Percentiles rank a stretch among this genome's conserved stretches.
phyloP scores from a whole-genome alignment of 768 basidiomycete genomes.

The Mycena rebaudengoi region DNA sequence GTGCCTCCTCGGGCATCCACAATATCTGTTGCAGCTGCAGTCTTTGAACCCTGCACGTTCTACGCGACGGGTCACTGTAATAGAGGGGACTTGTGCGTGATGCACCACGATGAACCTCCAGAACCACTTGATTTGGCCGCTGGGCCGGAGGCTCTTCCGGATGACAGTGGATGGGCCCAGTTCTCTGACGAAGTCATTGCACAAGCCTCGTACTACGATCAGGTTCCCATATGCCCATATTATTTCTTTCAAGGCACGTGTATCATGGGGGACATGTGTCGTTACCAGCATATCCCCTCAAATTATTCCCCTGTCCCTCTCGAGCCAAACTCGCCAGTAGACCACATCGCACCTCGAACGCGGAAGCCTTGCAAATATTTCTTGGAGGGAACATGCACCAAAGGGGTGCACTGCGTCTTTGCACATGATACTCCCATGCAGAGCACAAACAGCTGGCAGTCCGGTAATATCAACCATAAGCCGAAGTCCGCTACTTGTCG shows the following conservation, averaged over 20 bases:
- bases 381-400: neutral
- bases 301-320: too few species aligned
- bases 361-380: constrained; percentile 17
- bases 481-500: neutral
- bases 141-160: neutral
- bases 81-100: constrained; percentile 15
- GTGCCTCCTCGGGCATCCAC: neutral
- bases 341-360: neutral
- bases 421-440: constrained; percentile 13
- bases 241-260: neutral
- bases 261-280: neutral
- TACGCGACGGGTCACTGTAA: constrained; percentile 8
- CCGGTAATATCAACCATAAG: too few species aligned
- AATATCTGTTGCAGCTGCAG: neutral
- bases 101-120: constrained; percentile 2
- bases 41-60: constrained; percentile 20
- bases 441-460: neutral
- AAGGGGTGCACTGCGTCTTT: neutral
- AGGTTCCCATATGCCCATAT: neutral
- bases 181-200: constrained; percentile 9
- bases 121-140: constrained; percentile 12
- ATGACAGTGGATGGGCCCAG: constrained; percentile 7
- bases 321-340: too few species aligned
- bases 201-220: neutral
- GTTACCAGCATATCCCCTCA: neutral